Percentiles rank a stretch among this genome's conserved stretches.
Evolutionary conservation across 164 flowering plant genomes (phyloP).

Genomic region (Aristolochia fimbriata): DNA sequence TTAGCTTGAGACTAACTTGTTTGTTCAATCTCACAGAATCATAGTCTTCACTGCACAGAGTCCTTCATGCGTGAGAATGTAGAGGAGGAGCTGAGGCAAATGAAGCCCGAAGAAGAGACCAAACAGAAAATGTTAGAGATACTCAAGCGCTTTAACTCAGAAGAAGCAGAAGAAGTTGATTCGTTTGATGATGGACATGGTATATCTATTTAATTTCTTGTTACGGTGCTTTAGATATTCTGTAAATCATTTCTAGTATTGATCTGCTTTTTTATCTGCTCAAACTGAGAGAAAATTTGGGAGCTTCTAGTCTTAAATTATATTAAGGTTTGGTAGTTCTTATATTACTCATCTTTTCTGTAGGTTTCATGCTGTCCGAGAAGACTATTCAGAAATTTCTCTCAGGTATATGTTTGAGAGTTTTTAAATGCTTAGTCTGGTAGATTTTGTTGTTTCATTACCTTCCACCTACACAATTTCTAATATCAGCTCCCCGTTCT

Average conservation of each 20-base stretch:
- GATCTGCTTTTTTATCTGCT: too few species aligned
- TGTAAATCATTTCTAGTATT: too few species aligned
- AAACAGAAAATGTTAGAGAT: conserved; percentile 80
- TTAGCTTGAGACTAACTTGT: background rate
- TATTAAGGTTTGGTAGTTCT: background rate
- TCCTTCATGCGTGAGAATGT: conserved; percentile 96
- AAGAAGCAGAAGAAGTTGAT: conserved; percentile 32
- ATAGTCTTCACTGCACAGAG: conserved; percentile 77
- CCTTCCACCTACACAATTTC: too few species aligned
- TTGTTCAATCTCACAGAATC: conserved; percentile 31
- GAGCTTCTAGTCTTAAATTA: too few species aligned
- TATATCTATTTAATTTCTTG: background rate
- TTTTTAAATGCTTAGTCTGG: too few species aligned
- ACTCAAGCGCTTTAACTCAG: conserved; percentile 62
- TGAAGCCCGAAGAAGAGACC: conserved; percentile 57
- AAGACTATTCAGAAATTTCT: conserved; percentile 65
- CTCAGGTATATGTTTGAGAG: conserved; percentile 36
- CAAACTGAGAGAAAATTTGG: too few species aligned
- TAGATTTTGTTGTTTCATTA: too few species aligned
- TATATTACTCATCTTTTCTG: background rate
- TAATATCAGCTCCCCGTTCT: too few species aligned
- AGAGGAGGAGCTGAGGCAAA: conserved; percentile 52
- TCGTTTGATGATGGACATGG: conserved; percentile 49
- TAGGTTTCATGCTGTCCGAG: conserved; percentile 57
- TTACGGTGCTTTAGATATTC: background rate